These are phyloP conservation scores for Solanum ossicruentum DNA, from an alignment of 257 asterid species.

Conservation along the genomic window DNA sequence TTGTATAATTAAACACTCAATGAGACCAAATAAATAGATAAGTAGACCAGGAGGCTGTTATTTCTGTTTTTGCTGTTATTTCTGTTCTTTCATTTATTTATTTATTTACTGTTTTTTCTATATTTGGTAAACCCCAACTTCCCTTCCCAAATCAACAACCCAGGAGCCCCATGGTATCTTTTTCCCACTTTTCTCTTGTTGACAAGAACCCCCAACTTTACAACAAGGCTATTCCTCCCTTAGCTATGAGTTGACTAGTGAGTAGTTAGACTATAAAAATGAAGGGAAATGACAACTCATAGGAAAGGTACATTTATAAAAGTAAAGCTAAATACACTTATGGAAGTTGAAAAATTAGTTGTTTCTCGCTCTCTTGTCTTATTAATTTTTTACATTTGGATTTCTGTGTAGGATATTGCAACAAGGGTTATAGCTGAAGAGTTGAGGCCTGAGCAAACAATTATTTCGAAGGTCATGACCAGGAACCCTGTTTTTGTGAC, in stretches of 20 bases:
- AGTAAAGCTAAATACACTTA: neutral
- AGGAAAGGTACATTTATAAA: neutral
- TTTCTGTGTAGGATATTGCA: constrained; percentile 60
- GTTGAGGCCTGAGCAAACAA: constrained; percentile 75
- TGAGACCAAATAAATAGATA: neutral
- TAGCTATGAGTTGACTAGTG: neutral
- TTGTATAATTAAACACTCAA: neutral
- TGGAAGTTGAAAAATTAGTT: neutral
- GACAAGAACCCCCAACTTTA: neutral
- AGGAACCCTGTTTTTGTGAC: constrained; percentile 87
- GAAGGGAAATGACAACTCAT: neutral
- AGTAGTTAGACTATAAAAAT: neutral
- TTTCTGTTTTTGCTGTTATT: neutral
- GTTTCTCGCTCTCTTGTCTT: neutral
- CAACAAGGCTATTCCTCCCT: neutral
- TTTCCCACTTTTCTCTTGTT: neutral
- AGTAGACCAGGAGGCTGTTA: neutral
- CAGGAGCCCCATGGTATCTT: neutral
- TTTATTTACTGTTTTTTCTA: neutral
- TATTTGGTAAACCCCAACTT: neutral
- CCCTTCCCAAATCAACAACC: neutral
- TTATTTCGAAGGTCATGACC: constrained; percentile 84
- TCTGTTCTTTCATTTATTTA: neutral
- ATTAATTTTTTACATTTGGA: neutral
- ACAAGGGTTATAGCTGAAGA: constrained; percentile 94